Percentiles rank a stretch among this genome's conserved stretches.
Evolutionary conservation across 352 stramenopile genomes (phyloP).

Genomic region (Pythium oligandrum): DNA sequence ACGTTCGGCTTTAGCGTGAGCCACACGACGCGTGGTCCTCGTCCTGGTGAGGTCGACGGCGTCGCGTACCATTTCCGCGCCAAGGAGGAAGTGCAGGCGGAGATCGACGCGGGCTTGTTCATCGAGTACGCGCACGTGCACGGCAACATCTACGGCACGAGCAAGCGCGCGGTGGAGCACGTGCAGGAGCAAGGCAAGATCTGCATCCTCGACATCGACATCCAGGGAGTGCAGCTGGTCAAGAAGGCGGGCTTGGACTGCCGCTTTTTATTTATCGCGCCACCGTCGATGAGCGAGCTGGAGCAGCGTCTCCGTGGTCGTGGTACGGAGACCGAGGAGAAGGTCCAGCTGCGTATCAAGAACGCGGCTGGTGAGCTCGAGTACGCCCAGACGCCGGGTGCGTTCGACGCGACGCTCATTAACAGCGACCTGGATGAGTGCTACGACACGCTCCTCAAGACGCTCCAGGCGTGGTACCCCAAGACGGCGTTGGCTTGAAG

Average conservation of each 20-base stretch:
- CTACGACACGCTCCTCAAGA: slow-evolving; percentile 63
- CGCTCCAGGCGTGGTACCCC: slow-evolving; percentile 76
- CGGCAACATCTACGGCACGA: slow-evolving; percentile 97
- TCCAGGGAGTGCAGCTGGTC: slow-evolving; percentile 95
- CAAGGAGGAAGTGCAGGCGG: slow-evolving; percentile 90
- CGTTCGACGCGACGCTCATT: slow-evolving; percentile 88
- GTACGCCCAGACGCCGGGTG: slow-evolving; percentile 75
- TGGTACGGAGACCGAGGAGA: slow-evolving; percentile 95
- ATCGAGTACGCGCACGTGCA: slow-evolving; percentile 97
- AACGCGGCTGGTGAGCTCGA: slow-evolving; percentile 93
- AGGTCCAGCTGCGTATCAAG: slow-evolving; percentile 89
- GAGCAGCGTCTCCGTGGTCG: slow-evolving; percentile 93
- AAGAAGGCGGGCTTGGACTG: slow-evolving; percentile 83
- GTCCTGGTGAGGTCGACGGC: slow-evolving; percentile 93
- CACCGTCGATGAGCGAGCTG: slow-evolving; percentile 93
- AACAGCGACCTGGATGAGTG: slow-evolving; percentile 86
- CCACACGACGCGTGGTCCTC: slow-evolving; percentile 95
- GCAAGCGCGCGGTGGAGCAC: slow-evolving; percentile 87
- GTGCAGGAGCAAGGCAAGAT: slow-evolving; percentile 94
- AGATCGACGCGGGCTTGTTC: slow-evolving; percentile 94
- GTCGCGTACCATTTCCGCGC: slow-evolving; percentile 97
- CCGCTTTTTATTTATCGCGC: slow-evolving; percentile 96
- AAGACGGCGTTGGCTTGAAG: slow-evolving; percentile 39
- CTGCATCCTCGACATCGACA: slow-evolving; percentile 98
- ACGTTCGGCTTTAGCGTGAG: slow-evolving; percentile 96